Percentiles rank a stretch among this genome's conserved stretches.
phyloP scores from a whole-genome alignment of 495 filamentous ascomycete genomes.

The Lepidopterella palustris region DNA sequence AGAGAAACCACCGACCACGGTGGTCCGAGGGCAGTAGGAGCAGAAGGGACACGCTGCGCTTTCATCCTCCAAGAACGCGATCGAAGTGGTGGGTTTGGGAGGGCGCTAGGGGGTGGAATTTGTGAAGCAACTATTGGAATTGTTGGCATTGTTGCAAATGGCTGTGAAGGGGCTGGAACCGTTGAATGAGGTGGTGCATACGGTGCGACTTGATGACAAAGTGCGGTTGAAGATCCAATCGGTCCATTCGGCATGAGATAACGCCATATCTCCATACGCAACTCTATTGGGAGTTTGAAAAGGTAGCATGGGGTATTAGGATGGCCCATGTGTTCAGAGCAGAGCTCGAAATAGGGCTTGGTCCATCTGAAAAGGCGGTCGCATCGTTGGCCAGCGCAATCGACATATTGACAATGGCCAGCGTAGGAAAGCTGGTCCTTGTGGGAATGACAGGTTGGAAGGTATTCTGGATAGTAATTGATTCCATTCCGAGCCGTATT shows the following conservation, averaged over 20 bases:
- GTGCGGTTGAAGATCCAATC: conserved; percentile 20
- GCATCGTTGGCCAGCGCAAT: conserved; percentile 12
- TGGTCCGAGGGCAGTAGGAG: background rate
- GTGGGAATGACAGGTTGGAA: conserved; percentile 22
- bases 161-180: background rate
- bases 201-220: background rate
- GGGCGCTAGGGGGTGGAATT: too few species aligned
- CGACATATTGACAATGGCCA: conserved; percentile 20
- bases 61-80: too few species aligned
- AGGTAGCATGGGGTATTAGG: conserved; percentile 25
- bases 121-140: background rate
- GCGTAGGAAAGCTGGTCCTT: conserved; percentile 16
- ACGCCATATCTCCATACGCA: conserved; percentile 18
- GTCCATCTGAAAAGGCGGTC: conserved; percentile 25
- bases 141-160: background rate
- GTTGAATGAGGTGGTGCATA: background rate
- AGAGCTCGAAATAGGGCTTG: conserved; percentile 21
- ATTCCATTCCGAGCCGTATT: conserved; percentile 1
- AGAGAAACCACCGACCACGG: conserved; percentile 1
- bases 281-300: conserved; percentile 21
- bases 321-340: conserved; percentile 18
- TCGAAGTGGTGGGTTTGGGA: too few species aligned
- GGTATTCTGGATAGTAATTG: background rate
- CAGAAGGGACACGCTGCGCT: background rate
- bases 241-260: conserved; percentile 22